These are phyloP conservation scores for Candida odintsovae DNA, from an alignment of 805 yeast genomes.

Conservation along the genomic window DNA sequence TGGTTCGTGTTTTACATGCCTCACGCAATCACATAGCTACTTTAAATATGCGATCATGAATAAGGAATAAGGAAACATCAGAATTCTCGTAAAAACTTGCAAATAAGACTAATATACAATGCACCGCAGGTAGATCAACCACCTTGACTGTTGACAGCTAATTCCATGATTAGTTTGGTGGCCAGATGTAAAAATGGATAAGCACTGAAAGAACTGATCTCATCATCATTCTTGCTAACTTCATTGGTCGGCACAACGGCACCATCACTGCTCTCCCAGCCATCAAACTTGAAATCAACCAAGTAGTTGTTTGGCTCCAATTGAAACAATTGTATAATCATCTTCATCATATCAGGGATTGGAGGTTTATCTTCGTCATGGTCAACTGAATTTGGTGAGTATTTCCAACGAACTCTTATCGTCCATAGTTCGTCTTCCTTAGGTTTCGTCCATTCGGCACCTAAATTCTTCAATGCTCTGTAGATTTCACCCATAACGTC, in stretches of 20 bases:
- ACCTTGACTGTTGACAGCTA: slow-evolving; percentile 86
- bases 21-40: no score
- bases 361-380: slow-evolving; percentile 8
- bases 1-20: not conserved
- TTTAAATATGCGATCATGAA: not conserved
- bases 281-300: slow-evolving; percentile 96
- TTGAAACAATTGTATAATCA: slow-evolving; percentile 95
- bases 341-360: slow-evolving; percentile 81
- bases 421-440: slow-evolving; percentile 96
- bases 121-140: slow-evolving; percentile 15
- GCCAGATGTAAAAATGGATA: slow-evolving; percentile 93
- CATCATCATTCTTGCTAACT: slow-evolving; percentile 45
- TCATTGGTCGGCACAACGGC: slow-evolving; percentile 26
- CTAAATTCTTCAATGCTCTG: slow-evolving; percentile 85
- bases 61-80: not conserved
- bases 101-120: not conserved
- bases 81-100: not conserved
- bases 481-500: slow-evolving; percentile 99
- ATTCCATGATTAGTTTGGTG: slow-evolving; percentile 88
- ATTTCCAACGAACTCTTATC: slow-evolving; percentile 90
- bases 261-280: slow-evolving; percentile 68
- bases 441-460: slow-evolving; percentile 97
- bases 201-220: slow-evolving; percentile 86
- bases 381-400: slow-evolving; percentile 37
- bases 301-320: slow-evolving; percentile 92